Evolutionary conservation across 2,329 filamentous ascomycete genomes (phyloP).

Genomic region (Paraphoma sp.): DNA sequence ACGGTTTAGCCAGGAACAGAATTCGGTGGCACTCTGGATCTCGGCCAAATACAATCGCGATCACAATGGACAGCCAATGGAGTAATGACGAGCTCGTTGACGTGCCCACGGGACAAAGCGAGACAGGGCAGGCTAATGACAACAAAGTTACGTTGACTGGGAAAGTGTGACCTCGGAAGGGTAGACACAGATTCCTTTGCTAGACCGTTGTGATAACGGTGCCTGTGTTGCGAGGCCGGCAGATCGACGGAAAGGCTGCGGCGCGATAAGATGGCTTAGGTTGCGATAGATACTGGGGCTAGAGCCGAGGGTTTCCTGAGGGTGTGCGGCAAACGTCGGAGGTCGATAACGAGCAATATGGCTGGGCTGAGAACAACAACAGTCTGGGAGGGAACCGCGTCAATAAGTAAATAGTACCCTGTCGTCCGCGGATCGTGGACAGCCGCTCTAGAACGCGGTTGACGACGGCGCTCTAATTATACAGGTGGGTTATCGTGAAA

Average conservation of each 20-base stretch:
- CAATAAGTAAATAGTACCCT: constrained; percentile 31
- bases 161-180: constrained; percentile 33
- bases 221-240: constrained; percentile 12
- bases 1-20: constrained; percentile 44
- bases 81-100: constrained; percentile 3
- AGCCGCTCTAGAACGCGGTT: constrained; percentile 36
- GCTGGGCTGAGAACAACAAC: background rate
- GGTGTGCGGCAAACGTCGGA: constrained; percentile 38
- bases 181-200: constrained; percentile 14
- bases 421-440: constrained; percentile 16
- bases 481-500: constrained; percentile 29
- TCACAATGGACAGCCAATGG: constrained; percentile 1
- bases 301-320: constrained; percentile 44
- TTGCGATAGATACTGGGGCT: constrained; percentile 9
- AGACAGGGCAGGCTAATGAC: constrained; percentile 17
- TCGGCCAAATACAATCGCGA: constrained; percentile 14
- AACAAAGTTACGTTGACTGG: constrained; percentile 35
- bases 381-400: constrained; percentile 4
- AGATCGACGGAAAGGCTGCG: constrained; percentile 21
- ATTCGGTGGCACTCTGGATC: constrained; percentile 17
- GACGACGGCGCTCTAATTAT: constrained; percentile 29
- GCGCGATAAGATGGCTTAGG: constrained; percentile 35
- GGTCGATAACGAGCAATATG: constrained; percentile 12
- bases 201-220: constrained; percentile 9
- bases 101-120: constrained; percentile 11